Evolutionary conservation across 2,329 filamentous ascomycete species (phyloP), one percentile per base, ranked within the genome.

Genomic region (Ophiostoma pallidulum): DNA sequence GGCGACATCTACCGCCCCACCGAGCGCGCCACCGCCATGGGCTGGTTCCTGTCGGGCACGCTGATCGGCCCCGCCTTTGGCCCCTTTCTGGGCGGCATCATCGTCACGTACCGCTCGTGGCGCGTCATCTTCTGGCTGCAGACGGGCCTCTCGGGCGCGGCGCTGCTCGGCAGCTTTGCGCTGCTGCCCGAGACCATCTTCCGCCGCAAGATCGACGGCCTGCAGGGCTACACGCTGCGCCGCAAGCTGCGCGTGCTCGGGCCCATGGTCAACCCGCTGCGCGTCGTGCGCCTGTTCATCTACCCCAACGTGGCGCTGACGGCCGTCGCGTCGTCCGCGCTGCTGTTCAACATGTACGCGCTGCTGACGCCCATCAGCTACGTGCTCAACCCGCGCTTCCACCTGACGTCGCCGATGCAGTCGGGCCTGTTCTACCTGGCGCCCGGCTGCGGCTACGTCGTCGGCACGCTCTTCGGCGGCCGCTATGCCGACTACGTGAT

Each of bases 291-390:
- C 16, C 66, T 84, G 14, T 80, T 78, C 60, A 65, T 69, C 2
- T 84, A 84, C 55, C 81, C 80, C 0, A 85, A 85, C 54, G 68
- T 86, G 2, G 65, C 82, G 35, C 66, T 77, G 52, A 69, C 70
- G 18, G 77, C 73, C 1, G 57, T 83, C 2, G 78, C 78, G 1
- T 74, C 74, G 12, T 75, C 72, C 2, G 69, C 73, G 16, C 67
- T 86, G 0, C 74, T 86, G 13, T 86, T 80, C 78, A 86, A 85
- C 61, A 83, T 84, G 66, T 86, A 86, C 62, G 73, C 72, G 3
- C 71, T 85, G 1, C 68, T 84, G 8, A 84, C 80, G 0, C 78
- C 77, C 0, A 84, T 86, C 50, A 77, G 81, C 22, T 84, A 84
- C 56, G 76, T 85, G 12, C 69, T 86, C 16, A 86, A 86, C 56